These are phyloP conservation scores for Sclerotinia spermophila DNA, from an alignment of 2,329 filamentous ascomycete species.

Conservation along the genomic window DNA sequence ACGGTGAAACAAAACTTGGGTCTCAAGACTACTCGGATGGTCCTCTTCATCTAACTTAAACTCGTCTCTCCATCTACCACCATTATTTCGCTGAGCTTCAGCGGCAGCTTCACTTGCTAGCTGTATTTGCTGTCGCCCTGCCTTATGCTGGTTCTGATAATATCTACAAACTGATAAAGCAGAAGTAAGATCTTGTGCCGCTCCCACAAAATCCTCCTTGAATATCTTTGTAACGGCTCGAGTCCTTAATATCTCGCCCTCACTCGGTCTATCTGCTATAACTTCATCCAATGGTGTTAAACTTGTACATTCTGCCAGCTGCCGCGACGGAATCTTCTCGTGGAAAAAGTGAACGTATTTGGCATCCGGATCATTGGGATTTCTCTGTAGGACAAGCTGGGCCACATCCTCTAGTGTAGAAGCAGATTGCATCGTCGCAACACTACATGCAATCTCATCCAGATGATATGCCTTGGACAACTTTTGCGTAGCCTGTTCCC, in stretches of 20 bases:
- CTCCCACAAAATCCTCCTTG: constrained; percentile 69
- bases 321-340: constrained; percentile 77
- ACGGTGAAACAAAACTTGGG: constrained; percentile 73
- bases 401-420: constrained; percentile 75
- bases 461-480: constrained; percentile 73
- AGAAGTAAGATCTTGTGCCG: constrained; percentile 65
- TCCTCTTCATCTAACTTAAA: constrained; percentile 55
- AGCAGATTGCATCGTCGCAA: constrained; percentile 78
- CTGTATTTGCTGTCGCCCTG: constrained; percentile 46
- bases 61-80: constrained; percentile 44
- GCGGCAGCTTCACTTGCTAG: constrained; percentile 41
- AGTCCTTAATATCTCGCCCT: constrained; percentile 67
- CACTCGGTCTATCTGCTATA: constrained; percentile 58
- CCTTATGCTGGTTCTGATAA: constrained; percentile 36
- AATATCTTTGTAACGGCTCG: constrained; percentile 71
- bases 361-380: constrained; percentile 65
- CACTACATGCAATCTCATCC: constrained; percentile 79
- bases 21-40: constrained; percentile 71
- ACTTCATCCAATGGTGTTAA: constrained; percentile 64
- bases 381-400: constrained; percentile 66
- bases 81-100: constrained; percentile 34
- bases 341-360: constrained; percentile 92
- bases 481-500: constrained; percentile 75
- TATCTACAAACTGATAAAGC: constrained; percentile 52
- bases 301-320: constrained; percentile 68